Evolutionary conservation across 257 asterid species (phyloP), one percentile per base, ranked within the genome.

Genomic region (Cordia subcordata): DNA sequence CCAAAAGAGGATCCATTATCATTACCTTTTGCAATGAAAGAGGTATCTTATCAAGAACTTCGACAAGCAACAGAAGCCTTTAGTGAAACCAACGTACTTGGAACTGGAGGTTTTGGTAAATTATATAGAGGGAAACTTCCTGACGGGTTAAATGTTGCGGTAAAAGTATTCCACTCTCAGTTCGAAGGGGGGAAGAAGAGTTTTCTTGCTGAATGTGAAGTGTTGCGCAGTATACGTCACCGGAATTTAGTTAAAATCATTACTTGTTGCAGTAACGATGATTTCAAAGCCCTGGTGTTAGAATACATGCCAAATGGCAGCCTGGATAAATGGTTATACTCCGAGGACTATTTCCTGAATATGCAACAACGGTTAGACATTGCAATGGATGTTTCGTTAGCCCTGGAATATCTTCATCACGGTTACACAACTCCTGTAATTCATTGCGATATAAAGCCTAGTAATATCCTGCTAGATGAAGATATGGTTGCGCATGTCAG

Each of bases 151-250:
- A 33, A 8, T 8, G 49, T 81, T 22, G 88, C 88, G 11, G 62
- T 77, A 3, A 84, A 81, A 47, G 88, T 79, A 8, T 77, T 81
- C 63, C 65, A 72, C n/a, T n/a, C n/a, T n/a, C n/a, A n/a, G n/a
- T n/a, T n/a, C n/a, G n/a, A n/a, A n/a, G n/a, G n/a, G n/a, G n/a
- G n/a, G n/a, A n/a, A n/a, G n/a, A n/a, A n/a, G n/a, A n/a, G n/a
- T n/a, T n/a, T n/a, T n/a, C n/a, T n/a, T n/a, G n/a, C n/a, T n/a
- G n/a, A n/a, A n/a, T n/a, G n/a, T n/a, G n/a, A n/a, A n/a, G n/a
- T n/a, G n/a, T n/a, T n/a, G n/a, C n/a, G n/a, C n/a, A n/a, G n/a
- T n/a, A n/a, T n/a, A n/a, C n/a, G n/a, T n/a, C n/a, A n/a, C n/a
- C n/a, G n/a, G n/a, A n/a, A n/a, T n/a, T n/a, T n/a, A n/a, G n/a